These are phyloP conservation scores for Termitomyces sp. DNA, from an alignment of 768 basidiomycete species.

Conservation along the genomic window DNA sequence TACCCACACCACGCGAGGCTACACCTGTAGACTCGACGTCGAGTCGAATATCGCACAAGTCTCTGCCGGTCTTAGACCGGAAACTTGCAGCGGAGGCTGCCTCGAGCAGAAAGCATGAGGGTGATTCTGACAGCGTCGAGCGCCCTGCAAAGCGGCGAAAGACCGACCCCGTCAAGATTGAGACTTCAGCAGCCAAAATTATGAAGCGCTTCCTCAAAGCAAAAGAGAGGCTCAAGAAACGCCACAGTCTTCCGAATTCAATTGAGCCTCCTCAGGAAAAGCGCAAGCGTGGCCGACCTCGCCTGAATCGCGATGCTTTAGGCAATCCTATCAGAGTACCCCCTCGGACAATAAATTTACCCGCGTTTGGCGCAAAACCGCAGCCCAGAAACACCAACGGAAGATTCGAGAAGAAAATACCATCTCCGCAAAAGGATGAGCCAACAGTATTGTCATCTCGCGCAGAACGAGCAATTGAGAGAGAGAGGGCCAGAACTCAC, in stretches of 20 bases:
- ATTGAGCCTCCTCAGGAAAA: constrained; percentile 19
- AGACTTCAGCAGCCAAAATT: constrained; percentile 22
- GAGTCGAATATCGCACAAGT: constrained; percentile 49
- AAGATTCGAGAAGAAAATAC: constrained; percentile 62
- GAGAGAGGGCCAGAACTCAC: constrained; percentile 30
- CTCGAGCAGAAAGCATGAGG: constrained; percentile 27
- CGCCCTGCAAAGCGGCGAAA: constrained; percentile 49
- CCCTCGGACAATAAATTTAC: constrained; percentile 18
- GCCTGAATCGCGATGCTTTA: constrained; percentile 27
- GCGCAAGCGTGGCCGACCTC: constrained; percentile 41
- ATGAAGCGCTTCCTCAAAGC: constrained; percentile 7
- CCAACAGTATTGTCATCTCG: constrained; percentile 24
- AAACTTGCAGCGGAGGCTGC: constrained; percentile 45
- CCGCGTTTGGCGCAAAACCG: constrained; percentile 15
- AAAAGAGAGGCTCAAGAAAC: constrained; percentile 9
- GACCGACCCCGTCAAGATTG: constrained; percentile 31
- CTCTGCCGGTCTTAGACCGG: constrained; percentile 46
- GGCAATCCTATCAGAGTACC: constrained; percentile 11
- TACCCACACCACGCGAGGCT: constrained; percentile 47
- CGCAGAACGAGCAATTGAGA: constrained; percentile 37
- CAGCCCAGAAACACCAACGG: constrained; percentile 67
- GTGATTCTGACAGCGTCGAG: constrained; percentile 29
- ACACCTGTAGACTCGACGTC: constrained; percentile 44
- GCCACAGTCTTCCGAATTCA: constrained; percentile 13
- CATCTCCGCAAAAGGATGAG: constrained; percentile 32